Base-by-base conservation (phyloP, 768 basidiomycete genomes). In the Naematelia encephala region DNA sequence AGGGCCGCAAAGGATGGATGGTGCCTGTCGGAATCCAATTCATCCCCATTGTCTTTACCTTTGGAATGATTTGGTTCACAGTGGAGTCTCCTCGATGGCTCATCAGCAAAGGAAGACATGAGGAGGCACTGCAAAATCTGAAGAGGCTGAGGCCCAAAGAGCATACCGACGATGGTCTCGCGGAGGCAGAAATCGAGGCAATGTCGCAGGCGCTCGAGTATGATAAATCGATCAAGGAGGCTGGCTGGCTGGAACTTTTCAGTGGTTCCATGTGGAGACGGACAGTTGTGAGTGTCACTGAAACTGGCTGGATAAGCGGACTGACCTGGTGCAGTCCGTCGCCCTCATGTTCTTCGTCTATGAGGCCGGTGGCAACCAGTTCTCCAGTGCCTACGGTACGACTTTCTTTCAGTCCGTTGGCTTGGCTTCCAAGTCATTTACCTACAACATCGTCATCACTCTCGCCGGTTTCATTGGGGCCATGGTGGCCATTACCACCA, bases 81-180 rank as follows among this genome's bases (percentile, higher is more conserved):
- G 63, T 65, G 11, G 71, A 71, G 53, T 67, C 64, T 2, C 74
- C 74, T 0, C 62, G 76, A 29, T 80, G 75, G 77, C 62, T 76
- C 46, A 69, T 80, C 56, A 77, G 73, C 57, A 75, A 77, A 34
- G 60, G 60, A 5, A 26, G 56, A 45, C 48, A 51, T 19, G 63
- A 65, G 27, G 45, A 57, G 26, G 63, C 63, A 10, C 19, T 61
- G 14, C 27, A 54, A 25, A 56, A 51, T 26, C 54, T 65, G 3
- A 14, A 44, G 14, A 44, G 56, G 23, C 60, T 65, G 5, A 50
- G 63, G 34, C 57, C 16, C 8, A 47, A 54, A 29, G 51, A 58
- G 11, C 56, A 61, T 28, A 27, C 22, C 44, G 51, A 46, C 16
- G 44, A 44, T 11, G 60, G 63, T 29, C 22, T 44, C 14, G 39